Percentiles rank a stretch among this genome's conserved stretches.
phyloP scores from a whole-genome alignment of 1,139 yeast genomes.

The Protomyces pachydermus region DNA sequence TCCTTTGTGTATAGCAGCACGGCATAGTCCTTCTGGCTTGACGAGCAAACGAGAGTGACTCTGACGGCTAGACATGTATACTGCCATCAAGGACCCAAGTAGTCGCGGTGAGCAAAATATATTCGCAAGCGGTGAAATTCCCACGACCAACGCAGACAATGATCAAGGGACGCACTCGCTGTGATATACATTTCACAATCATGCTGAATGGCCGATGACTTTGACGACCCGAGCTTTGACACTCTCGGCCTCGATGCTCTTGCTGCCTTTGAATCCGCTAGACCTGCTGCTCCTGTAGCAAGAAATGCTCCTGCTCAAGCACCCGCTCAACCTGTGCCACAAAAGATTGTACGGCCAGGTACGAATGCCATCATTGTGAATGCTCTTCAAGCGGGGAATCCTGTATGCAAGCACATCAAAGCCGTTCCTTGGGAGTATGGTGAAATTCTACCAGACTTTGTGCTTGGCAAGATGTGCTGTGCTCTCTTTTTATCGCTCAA shows the following conservation, averaged over 20 bases:
- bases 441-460: constrained; percentile 51
- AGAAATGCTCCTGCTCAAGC: neutral
- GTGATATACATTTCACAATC: neutral
- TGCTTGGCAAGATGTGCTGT: constrained; percentile 63
- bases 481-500: constrained; percentile 67
- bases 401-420: constrained; percentile 48
- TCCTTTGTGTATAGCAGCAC: too few relatives aligned
- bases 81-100: too few relatives aligned
- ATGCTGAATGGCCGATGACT: constrained; percentile 13
- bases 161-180: constrained; percentile 43
- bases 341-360: constrained; percentile 29
- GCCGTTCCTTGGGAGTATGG: constrained; percentile 52
- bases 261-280: constrained; percentile 1
- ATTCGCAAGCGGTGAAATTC: too few relatives aligned
- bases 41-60: too few relatives aligned
- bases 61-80: too few relatives aligned
- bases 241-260: constrained; percentile 19
- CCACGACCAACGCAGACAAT: too few relatives aligned
- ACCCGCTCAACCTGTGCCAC: constrained; percentile 25
- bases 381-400: constrained; percentile 55
- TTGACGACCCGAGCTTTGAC: constrained; percentile 27
- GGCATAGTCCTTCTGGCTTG: too few relatives aligned
- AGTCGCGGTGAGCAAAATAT: too few relatives aligned
- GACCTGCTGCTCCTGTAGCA: neutral
- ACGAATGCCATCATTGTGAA: constrained; percentile 45